phyloP scores from a whole-genome alignment of 306 rosid species.

The Ammopiptanthus mongolicus region DNA sequence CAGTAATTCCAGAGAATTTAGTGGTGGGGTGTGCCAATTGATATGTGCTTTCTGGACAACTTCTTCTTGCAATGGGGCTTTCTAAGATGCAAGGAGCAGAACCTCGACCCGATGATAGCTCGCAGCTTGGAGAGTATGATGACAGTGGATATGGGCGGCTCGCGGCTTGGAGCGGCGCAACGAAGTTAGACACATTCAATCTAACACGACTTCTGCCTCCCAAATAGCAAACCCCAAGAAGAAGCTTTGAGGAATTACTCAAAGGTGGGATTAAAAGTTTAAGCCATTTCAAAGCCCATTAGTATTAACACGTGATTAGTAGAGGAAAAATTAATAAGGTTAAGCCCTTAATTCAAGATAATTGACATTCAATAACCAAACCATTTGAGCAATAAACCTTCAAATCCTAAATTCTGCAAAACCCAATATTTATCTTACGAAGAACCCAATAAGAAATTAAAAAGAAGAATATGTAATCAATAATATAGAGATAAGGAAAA shows the following conservation, averaged over 20 bases:
- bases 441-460: not conserved
- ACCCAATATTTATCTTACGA: not conserved
- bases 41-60: too few species aligned
- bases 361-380: not conserved
- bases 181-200: too few species aligned
- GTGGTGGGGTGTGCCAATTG: not conserved
- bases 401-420: constrained; percentile 8
- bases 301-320: constrained; percentile 4
- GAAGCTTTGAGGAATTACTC: not conserved
- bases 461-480: not conserved
- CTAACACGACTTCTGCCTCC: too few species aligned
- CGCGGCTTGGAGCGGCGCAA: too few species aligned
- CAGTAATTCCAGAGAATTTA: not conserved
- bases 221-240: too few species aligned
- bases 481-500: constrained; percentile 7
- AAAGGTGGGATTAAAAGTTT: constrained; percentile 14
- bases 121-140: too few species aligned
- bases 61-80: too few species aligned
- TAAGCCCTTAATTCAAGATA: not conserved
- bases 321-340: not conserved
- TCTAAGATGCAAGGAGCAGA: too few species aligned
- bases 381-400: not conserved
- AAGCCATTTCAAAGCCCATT: constrained; percentile 25
- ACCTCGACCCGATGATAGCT: too few species aligned
- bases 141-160: too few species aligned